Base-by-base conservation (phyloP, 2,329 filamentous ascomycete genomes). In the Ophiostoma quercus region DNA sequence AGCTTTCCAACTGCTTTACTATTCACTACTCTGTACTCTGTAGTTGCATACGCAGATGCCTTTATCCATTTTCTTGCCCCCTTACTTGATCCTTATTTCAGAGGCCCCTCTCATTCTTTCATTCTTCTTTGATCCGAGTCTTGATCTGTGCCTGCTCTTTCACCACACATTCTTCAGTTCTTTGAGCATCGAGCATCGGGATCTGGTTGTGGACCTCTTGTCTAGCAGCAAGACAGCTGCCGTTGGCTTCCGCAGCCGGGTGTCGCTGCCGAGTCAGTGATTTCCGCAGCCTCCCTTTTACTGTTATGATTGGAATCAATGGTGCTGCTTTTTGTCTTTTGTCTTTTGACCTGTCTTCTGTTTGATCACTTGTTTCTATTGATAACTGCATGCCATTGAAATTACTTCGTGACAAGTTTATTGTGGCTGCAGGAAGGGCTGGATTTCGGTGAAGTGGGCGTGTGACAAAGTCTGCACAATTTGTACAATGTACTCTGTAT, bases 61-160 rank as follows among this genome's bases (percentile, higher is more conserved):
- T 34, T 34, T 34, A 34, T 34, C 34, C 34, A 34, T 5, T 34
- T 34, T 8, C 8, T 1, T 7, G 16, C n/a, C 29, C 51, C 51
- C 51, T 57, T 57, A 12, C 51, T 25, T 57, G n/a, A 25, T 57
- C 51, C 51, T 57, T 57, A 57, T 57, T 25, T 57, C 51, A 57
- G 51, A 57, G 8, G 22, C 51, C 22, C 51, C 51, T 51, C 22
- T 29, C 51, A 22, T 29, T 57, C 51, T 57, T 57, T 57, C 34
- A 34, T 8, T 5, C 8, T 8, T 34, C 34, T 34, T 34, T 34
- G 34, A 34, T 34, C 34, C 8, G 34, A 3, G 34, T 29, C 25
- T 29, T 34, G 34, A 34, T 34, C 34, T 34, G 34, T 34, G 34
- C 34, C 34, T 34, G 34, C 8, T 34, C 34, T 34, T 34, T 34